A percentile compares a stretch with the other conserved stretches of the same genome.
Evolutionary conservation across 805 yeast genomes (phyloP).

Genomic region (Grigorovia jiainica): DNA sequence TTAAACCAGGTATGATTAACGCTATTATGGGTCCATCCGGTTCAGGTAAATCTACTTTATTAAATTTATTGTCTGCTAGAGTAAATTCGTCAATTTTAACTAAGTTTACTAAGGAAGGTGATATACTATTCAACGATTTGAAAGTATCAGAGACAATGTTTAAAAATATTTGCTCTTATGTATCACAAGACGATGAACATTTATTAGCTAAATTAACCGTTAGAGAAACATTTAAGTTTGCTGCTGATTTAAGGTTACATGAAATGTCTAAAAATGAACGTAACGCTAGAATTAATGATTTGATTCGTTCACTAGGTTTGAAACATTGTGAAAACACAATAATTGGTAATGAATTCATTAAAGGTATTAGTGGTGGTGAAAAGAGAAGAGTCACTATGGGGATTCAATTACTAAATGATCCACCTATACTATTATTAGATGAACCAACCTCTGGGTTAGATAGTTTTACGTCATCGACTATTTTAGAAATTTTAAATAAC

Average conservation of each 20-base stretch:
- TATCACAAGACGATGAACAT: constrained; percentile 72
- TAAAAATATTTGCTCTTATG: constrained; percentile 55
- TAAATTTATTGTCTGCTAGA: constrained; percentile 56
- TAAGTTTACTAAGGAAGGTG: constrained; percentile 31
- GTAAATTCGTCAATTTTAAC: constrained; percentile 29
- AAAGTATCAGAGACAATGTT: constrained; percentile 29
- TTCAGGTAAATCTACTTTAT: constrained; percentile 62
- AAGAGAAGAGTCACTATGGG: constrained; percentile 79
- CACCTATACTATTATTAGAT: constrained; percentile 63
- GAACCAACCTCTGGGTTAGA: constrained; percentile 90
- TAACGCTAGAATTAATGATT: constrained; percentile 37
- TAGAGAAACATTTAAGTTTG: constrained; percentile 61
- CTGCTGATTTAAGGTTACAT: constrained; percentile 61
- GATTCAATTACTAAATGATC: constrained; percentile 62
- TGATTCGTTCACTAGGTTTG: constrained; percentile 63
- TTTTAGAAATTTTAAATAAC: constrained; percentile 47
- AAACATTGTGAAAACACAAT: constrained; percentile 69
- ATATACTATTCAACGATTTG: constrained; percentile 35
- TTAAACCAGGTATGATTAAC: constrained; percentile 48
- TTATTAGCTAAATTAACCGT: constrained; percentile 66
- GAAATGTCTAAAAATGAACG: constrained; percentile 35
- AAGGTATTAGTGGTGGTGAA: constrained; percentile 85
- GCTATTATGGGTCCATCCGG: constrained; percentile 81
- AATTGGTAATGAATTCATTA: constrained; percentile 49
- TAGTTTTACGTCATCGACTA: constrained; percentile 64